These are phyloP conservation scores for Amaranthus palmeri DNA, from an alignment of 148 eudicot species.

Conservation along the genomic window DNA sequence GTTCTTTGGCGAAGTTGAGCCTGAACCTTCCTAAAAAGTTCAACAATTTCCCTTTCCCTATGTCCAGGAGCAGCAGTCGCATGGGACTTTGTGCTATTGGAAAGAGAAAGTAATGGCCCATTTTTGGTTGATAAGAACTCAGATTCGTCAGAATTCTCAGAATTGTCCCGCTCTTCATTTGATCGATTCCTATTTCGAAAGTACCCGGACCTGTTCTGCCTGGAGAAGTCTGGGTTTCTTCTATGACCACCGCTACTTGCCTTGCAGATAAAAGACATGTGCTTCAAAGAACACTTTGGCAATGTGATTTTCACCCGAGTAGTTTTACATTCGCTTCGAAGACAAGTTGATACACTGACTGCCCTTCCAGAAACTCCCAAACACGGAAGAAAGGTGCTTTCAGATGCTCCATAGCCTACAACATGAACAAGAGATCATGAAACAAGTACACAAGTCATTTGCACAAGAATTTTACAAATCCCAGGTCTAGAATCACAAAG, in stretches of 20 bases:
- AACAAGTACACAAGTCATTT: background rate
- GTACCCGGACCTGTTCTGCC: constrained; percentile 60
- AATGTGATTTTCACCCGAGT: constrained; percentile 30
- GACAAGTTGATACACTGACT: constrained; percentile 31
- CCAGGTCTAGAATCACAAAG: background rate
- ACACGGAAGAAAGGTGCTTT: constrained; percentile 54
- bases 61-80: constrained; percentile 70
- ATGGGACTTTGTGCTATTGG: constrained; percentile 44
- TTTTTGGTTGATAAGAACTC: constrained; percentile 68
- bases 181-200: constrained; percentile 58
- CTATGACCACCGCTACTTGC: constrained; percentile 55
- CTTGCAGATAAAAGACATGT: constrained; percentile 47
- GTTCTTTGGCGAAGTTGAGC: constrained; percentile 71
- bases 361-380: constrained; percentile 55
- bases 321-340: constrained; percentile 31
- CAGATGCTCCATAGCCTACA: constrained; percentile 59
- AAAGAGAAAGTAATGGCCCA: constrained; percentile 54
- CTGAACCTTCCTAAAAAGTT: constrained; percentile 75
- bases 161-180: constrained; percentile 60
- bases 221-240: constrained; percentile 66
- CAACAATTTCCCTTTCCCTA: constrained; percentile 76
- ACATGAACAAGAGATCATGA: background rate
- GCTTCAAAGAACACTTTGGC: constrained; percentile 36
- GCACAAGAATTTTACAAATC: background rate
- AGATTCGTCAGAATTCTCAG: constrained; percentile 62